These are phyloP conservation scores for Botrytis tulipae DNA, from an alignment of 2,329 filamentous ascomycete species.

Conservation along the genomic window DNA sequence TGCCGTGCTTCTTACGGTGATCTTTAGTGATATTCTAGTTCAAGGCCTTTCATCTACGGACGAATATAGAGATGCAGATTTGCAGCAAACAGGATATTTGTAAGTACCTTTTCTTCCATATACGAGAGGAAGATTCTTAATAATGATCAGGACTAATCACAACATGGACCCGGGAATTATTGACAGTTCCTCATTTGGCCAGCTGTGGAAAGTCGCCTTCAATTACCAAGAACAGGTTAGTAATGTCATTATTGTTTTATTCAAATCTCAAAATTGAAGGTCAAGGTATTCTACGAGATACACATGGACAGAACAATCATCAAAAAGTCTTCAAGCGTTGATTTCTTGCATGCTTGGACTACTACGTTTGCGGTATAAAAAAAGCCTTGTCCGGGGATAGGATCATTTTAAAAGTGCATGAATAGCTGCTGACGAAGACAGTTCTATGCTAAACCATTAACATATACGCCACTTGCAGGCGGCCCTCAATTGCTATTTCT, in stretches of 20 bases:
- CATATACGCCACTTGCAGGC: constrained; percentile 50
- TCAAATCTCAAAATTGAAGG: neutral
- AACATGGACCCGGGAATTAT: constrained; percentile 62
- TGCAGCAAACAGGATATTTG: constrained; percentile 15
- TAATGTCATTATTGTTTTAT: neutral
- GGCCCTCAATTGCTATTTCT: constrained; percentile 54
- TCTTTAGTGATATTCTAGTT: neutral
- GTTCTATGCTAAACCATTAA: constrained; percentile 51
- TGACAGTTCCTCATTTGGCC: constrained; percentile 52
- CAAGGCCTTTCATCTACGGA: constrained; percentile 2
- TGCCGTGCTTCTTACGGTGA: neutral
- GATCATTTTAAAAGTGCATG: constrained; percentile 40
- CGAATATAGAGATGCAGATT: constrained; percentile 18
- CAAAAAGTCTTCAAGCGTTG: neutral
- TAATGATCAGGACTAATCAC: constrained; percentile 45
- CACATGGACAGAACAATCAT: neutral
- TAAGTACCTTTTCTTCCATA: neutral
- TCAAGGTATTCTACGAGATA: no score
- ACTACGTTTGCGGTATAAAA: neutral
- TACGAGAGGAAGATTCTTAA: neutral
- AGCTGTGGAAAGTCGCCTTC: constrained; percentile 49
- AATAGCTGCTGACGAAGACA: constrained; percentile 48
- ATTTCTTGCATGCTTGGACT: neutral
- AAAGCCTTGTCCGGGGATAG: neutral
- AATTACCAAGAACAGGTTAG: constrained; percentile 17